These are phyloP conservation scores for Bruguiera gymnorhiza DNA, from an alignment of 345 rosid species.

Conservation along the genomic window DNA sequence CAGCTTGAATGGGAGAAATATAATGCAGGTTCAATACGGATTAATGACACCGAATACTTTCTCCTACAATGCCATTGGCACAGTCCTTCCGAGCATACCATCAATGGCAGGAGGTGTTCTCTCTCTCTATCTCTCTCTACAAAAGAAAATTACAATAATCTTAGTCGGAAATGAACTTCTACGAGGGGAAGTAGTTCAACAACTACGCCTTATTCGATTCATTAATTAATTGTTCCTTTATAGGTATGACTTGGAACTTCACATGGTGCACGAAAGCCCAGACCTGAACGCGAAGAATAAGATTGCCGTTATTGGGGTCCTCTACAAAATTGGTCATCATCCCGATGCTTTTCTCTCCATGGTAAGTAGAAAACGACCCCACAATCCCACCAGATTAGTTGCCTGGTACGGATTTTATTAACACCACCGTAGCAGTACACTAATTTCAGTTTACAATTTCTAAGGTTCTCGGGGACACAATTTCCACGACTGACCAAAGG, in stretches of 20 bases:
- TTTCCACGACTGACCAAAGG: constrained; percentile 24
- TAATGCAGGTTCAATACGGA: constrained; percentile 42
- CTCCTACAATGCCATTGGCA: constrained; percentile 83
- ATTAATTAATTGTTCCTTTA: background rate
- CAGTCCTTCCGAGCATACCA: constrained; percentile 75
- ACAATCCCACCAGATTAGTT: background rate
- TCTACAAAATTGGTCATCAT: constrained; percentile 46
- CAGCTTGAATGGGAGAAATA: background rate
- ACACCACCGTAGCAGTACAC: no score
- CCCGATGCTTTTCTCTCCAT: constrained; percentile 53
- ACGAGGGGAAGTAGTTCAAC: background rate
- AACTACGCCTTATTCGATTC: background rate
- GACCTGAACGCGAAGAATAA: constrained; percentile 38
- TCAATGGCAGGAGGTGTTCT: constrained; percentile 54
- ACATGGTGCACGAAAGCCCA: constrained; percentile 63
- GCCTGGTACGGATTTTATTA: no score
- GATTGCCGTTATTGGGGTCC: constrained; percentile 47
- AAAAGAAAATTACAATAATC: background rate
- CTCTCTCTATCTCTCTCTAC: background rate
- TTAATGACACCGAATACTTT: constrained; percentile 43
- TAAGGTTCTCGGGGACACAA: constrained; percentile 28
- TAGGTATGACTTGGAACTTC: constrained; percentile 69
- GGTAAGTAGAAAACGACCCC: constrained; percentile 27
- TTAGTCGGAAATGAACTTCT: no score
- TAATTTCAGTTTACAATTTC: no score